phyloP scores from a whole-genome alignment of 139 green algal species.

The Axilococcus clingmanii region DNA sequence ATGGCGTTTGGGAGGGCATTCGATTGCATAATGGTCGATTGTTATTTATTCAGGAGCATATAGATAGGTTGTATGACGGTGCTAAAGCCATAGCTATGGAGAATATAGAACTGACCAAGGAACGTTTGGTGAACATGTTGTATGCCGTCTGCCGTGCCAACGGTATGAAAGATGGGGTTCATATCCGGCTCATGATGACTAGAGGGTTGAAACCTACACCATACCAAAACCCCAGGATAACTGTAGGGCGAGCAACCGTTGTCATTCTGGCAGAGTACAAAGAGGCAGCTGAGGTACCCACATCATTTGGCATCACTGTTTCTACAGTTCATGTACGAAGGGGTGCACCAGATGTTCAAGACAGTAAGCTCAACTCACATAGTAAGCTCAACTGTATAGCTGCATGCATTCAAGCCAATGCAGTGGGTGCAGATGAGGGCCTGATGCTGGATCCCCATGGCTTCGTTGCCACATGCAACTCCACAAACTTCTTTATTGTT shows the following conservation, averaged over 20 bases:
- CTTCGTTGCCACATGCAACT: slow-evolving; percentile 82
- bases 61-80: slow-evolving; percentile 55
- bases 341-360: slow-evolving; percentile 57
- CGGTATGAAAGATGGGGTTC: slow-evolving; percentile 48
- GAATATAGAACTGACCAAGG: slow-evolving; percentile 33
- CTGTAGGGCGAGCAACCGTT: slow-evolving; percentile 59
- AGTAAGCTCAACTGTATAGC: slow-evolving; percentile 76
- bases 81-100: slow-evolving; percentile 60
- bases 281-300: slow-evolving; percentile 12
- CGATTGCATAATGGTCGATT: slow-evolving; percentile 33
- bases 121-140: slow-evolving; percentile 36
- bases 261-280: slow-evolving; percentile 67
- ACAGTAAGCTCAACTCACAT: slow-evolving; percentile 55
- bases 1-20: slow-evolving; percentile 1
- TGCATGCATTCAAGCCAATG: slow-evolving; percentile 67
- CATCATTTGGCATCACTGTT: slow-evolving; percentile 48
- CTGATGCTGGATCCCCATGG: slow-evolving; percentile 73
- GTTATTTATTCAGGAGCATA: slow-evolving; percentile 41
- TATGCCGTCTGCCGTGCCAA: slow-evolving; percentile 56
- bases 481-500: slow-evolving; percentile 72
- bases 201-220: slow-evolving; percentile 69
- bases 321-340: slow-evolving; percentile 52
- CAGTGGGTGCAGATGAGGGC: slow-evolving; percentile 52
- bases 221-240: slow-evolving; percentile 66
- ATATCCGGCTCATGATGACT: slow-evolving; percentile 62